These are phyloP conservation scores for Fusarium multiceps DNA, from an alignment of 2,329 filamentous ascomycete species.

Conservation along the genomic window DNA sequence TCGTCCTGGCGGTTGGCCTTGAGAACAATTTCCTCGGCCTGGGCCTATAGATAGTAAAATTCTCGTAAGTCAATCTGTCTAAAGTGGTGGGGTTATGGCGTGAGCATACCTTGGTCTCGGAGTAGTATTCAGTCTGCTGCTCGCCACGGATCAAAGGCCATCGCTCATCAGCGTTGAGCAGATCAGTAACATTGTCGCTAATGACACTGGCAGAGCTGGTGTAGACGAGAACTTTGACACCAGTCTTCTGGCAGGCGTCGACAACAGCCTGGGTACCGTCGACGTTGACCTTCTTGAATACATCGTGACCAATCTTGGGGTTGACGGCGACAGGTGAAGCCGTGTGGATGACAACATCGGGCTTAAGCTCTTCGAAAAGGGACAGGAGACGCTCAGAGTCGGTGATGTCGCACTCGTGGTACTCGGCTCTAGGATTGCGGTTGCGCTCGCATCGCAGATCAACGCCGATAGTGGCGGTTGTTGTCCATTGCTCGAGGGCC, in stretches of 20 bases:
- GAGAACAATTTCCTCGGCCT: constrained; percentile 84
- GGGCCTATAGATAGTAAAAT: constrained; percentile 62
- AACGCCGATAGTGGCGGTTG: constrained; percentile 72
- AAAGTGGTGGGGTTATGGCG: background rate
- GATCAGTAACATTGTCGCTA: constrained; percentile 81
- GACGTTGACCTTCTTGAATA: constrained; percentile 87
- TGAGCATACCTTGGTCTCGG: constrained; percentile 80
- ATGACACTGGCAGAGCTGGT: constrained; percentile 91
- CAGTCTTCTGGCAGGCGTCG: constrained; percentile 74
- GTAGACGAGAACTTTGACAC: constrained; percentile 86
- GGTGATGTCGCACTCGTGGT: constrained; percentile 84
- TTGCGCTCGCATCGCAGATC: constrained; percentile 79
- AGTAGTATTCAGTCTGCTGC: constrained; percentile 83
- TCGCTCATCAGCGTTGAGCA: constrained; percentile 86
- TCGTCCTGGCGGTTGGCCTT: constrained; percentile 73
- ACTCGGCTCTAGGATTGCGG: constrained; percentile 68
- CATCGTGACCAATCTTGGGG: constrained; percentile 65
- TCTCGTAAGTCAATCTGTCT: background rate
- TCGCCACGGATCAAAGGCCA: constrained; percentile 80
- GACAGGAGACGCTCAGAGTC: constrained; percentile 68
- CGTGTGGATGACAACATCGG: constrained; percentile 91
- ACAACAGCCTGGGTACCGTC: constrained; percentile 85
- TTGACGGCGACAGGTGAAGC: constrained; percentile 75
- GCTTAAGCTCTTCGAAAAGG: constrained; percentile 73
- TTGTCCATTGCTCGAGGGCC: constrained; percentile 66